Base-by-base conservation (phyloP, 2,329 filamentous ascomycete species). In the Verticillium albo-atrum region DNA sequence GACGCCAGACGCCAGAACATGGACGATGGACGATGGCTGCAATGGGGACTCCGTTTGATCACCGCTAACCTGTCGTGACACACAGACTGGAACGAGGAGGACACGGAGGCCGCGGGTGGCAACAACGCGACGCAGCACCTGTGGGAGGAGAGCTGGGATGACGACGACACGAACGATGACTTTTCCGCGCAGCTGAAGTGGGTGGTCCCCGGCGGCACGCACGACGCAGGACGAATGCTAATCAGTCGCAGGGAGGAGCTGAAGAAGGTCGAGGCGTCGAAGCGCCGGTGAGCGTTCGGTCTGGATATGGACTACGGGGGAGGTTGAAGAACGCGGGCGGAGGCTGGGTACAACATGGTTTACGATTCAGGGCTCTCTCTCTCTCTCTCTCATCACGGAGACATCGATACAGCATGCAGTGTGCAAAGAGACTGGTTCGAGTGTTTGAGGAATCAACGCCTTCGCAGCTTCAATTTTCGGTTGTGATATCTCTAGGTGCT, bases 81-180 rank as follows among this genome's bases (percentile, higher is more conserved):
- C 23, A 63, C 68, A 96, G 95, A 98, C 77, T 99, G 95, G 95
- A 82, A 88, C 57, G 88, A 92, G 74, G 92, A 97, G 72, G 93
- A 97, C 72, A 91, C 91, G 62, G 92, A 97, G 72, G 89, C 88
- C 59, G 90, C 89, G 60, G 82, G 84, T 69, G 86, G 82, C 62
- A 86, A 80, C 67, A 88, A 88, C 70, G 85, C 88, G 61, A 82
- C 80, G 64, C 79, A 84, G 74, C 93, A 98, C 79, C 81, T 99
- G 58, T 99, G 95, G 95, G 95, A 99, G 77, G 95, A 99, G 82
- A 97, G 92, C 82, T 99, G 95, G 95, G 95, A 99, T 72, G 95
- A 99, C 71, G 94, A 98, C 74, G 95, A 98, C 77, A 95, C 92
- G 66, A 95, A 85, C 69, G 95, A 99, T 73, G 95, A 99, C 71